Base-by-base conservation (phyloP, 352 stramenopile genomes). In the Pythium aphanidermatum region DNA sequence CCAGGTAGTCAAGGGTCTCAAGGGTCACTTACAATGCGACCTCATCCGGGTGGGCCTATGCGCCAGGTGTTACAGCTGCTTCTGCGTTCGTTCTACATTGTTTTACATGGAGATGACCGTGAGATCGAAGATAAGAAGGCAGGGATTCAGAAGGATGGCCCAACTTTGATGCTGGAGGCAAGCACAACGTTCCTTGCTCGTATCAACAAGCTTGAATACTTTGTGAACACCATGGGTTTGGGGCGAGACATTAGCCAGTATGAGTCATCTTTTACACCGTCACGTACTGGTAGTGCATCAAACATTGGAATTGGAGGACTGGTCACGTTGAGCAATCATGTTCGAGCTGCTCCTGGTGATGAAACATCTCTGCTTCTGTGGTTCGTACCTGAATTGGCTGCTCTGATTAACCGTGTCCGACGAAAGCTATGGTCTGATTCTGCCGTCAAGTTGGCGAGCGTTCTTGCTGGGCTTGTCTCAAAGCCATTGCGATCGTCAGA, bases 181-280 rank as follows among this genome's bases (percentile, higher is more conserved):
- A 58, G 55, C 25, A 43, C 55, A 57, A 80, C 86, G 12, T 92
- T 89, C 60, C 76, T 84, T 29, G 65, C 72, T 14, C 72, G 71
- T 10, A 77, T 92, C 35, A 86, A 86, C 60, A 89, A 90, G 51
- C 62, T 92, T 3, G 80, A 90, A 51, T 90, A 92, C 53, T 92
- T 89, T 51, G 73, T 89, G 21, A 82, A 92, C 35, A 68, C 74
- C 0, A 84, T 92, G 73, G 70, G 74, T 7, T 56, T 92, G 12
- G 76, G 74, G 3, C 72, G 82, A 17, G 79, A 90, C 20, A 70
- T 70, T 17, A 69, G 74, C 27, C 74, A 86, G 49, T 83, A 80
- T 34, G 74, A 87, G 30, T 87, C 77, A 17, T 79, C 70, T 19
- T 90, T 90, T 45, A 78, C 74, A 2, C 77, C 77, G 14, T 81